phyloP scores from a whole-genome alignment of 441 rosid genomes.

The Corymbia calophylla region DNA sequence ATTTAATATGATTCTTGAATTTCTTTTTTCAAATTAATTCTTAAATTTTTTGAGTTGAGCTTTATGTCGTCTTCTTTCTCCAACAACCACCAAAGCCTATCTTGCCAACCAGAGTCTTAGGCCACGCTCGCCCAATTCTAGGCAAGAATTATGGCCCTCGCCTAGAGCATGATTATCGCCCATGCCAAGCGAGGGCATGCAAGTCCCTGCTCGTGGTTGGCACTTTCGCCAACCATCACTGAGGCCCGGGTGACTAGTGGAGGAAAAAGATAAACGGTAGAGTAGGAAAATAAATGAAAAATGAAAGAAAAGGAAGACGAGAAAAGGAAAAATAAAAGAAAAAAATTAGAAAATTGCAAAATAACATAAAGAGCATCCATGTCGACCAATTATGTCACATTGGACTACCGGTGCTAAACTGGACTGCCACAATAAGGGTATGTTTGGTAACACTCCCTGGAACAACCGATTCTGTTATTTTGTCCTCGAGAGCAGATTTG shows the following conservation, averaged over 20 bases:
- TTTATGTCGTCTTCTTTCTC: too few species aligned
- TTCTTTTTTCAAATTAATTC: background rate
- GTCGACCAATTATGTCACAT: background rate
- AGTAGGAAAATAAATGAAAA: too few species aligned
- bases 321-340: too few species aligned
- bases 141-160: too few species aligned
- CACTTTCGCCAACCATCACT: background rate
- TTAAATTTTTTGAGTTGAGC: background rate
- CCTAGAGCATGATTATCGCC: background rate
- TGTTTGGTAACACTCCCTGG: too few species aligned
- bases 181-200: background rate
- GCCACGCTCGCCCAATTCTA: too few species aligned
- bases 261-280: background rate
- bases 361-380: background rate
- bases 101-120: too few species aligned
- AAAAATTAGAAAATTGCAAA: too few species aligned
- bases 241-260: background rate
- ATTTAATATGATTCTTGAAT: background rate
- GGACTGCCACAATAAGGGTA: background rate
- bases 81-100: too few species aligned
- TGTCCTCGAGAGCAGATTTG: too few species aligned
- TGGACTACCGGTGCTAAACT: too few species aligned
- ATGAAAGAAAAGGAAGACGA: background rate
- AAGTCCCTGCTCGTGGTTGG: background rate
- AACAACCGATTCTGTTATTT: too few species aligned